Evolutionary conservation across 2,329 filamentous ascomycete genomes (phyloP), one percentile per base, ranked within the genome.

Genomic region (Endoconidiophora polonica): DNA sequence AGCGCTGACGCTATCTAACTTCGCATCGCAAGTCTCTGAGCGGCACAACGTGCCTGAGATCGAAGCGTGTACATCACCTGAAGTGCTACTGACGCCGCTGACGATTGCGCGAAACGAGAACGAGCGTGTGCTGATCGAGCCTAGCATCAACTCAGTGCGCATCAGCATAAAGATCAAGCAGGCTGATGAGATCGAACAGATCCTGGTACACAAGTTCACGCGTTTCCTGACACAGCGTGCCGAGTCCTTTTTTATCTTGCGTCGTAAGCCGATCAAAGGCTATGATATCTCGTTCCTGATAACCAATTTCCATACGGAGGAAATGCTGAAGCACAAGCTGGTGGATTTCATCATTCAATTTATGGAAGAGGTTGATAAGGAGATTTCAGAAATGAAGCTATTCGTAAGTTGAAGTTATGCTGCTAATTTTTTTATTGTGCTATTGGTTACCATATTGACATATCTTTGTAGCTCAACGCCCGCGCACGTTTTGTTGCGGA

Each of bases 371-470:
- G 93, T 98, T 3, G 93, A 98, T 66, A 98, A 98, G 73, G 91
- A 98, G 67, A 98, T 98, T 54, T 96, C 91, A 2, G 93, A 98
- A 69, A 96, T 98, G 91, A 98, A 98, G 76, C 82, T 98, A 60
- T 98, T 98, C 67, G 90, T 95, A 76, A 58, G 86, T 72, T 41
- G 16, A 7, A 14, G 12, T 9, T 7, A 29, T 12, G 22, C 18
- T 29, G 33, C 12, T 12, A 14, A 10, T 16, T 29, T 24, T 16
- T 49, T 12, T 20, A 14, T 20, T 24, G 9, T 18, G 12, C 12
- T 36, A 26, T 14, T 9, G 2, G 18, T 9, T 29, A 29, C n/a
- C 23, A 24, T 20, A 26, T 56, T 59, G 43, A 62, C 54, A 29
- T 4, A 16, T 29, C 3, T 36, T 9, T 48, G 12, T 60, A 95